Base-by-base conservation (phyloP, 139 green algal genomes). In the Picochlorum sp. region DNA sequence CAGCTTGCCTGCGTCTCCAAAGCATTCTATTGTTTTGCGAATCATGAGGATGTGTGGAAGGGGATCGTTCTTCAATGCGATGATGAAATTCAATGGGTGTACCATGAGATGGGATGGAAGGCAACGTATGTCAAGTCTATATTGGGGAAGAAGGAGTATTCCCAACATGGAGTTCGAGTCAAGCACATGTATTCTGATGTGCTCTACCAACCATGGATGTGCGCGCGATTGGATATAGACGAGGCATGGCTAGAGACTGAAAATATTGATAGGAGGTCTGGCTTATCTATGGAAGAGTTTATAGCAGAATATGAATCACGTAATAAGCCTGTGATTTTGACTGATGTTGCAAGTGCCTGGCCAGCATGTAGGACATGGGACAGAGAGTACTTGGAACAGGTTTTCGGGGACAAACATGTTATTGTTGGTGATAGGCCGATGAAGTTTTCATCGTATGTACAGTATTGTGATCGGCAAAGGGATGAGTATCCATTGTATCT, bases 41-140 rank as follows among this genome's bases (percentile, higher is more conserved):
- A 85, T 47, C 77, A 85, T 41, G 82, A 95, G 28, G 92, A 97
- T 7, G 70, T 94, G 4, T 98, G 90, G 91, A 92, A 89, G 49
- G 77, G 76, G 1, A 65, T 92, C 7, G 76, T 84, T 6, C 52
- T 98, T 1, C 76, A 97, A 80, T 81, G 88, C 37, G 2, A 75
- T 3, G 41, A 23, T 30, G 18, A 57, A 21, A 23, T 49, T 7
- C 23, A 30, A 13, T 65, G 65, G 50, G 60, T 15, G 4, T 88
- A 72, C 68, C 66, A 69, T 18, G 56, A 47, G 56, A 81, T 41
- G 34, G 34, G 34, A 47, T 89, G 83, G 83, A 69, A 75, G 50
- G 68, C 83, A 11, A 88, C 83, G 0, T 89, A 85, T 63, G 26
- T 75, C 41, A 60, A 20, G 3, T 60, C 4, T 23, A 20, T 26